Evolutionary conservation across 2,329 filamentous ascomycete species (phyloP).

Genomic region (Podosphaera fusca): DNA sequence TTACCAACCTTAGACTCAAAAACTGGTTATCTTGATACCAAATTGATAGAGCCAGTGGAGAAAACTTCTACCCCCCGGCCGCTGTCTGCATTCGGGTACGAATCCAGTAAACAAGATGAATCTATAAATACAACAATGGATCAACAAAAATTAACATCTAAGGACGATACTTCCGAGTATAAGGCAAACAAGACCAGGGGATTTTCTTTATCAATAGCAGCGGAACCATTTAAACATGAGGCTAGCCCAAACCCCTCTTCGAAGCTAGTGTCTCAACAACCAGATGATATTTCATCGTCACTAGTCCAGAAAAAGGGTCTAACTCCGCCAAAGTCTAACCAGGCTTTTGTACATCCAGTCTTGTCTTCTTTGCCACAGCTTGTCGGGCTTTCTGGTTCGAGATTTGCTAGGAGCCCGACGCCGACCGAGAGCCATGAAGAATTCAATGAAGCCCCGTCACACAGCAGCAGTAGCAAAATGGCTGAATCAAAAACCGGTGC

Average conservation of each 20-base stretch:
- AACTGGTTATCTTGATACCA: not conserved
- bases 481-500: not conserved
- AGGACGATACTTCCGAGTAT: constrained; percentile 5
- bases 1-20: not conserved
- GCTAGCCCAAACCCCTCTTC: not conserved
- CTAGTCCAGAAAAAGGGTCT: not conserved
- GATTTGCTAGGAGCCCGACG: constrained; percentile 13
- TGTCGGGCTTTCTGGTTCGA: constrained; percentile 11
- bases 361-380: constrained; percentile 1
- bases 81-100: not conserved
- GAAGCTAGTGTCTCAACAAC: not conserved
- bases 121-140: constrained; percentile 5
- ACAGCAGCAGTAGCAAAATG: not conserved
- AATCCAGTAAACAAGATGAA: not conserved
- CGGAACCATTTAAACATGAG: constrained; percentile 36
- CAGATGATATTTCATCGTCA: not conserved
- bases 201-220: constrained; percentile 44
- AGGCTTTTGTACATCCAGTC: constrained; percentile 1
- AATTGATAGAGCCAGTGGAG: not conserved
- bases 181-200: constrained; percentile 21
- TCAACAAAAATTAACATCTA: constrained; percentile 4
- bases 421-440: constrained; percentile 5
- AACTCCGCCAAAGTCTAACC: not conserved
- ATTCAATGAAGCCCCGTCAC: not conserved
- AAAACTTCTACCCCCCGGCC: not conserved